Base-by-base conservation (phyloP, 331 rosid genomes). In the Saraca asoca region DNA sequence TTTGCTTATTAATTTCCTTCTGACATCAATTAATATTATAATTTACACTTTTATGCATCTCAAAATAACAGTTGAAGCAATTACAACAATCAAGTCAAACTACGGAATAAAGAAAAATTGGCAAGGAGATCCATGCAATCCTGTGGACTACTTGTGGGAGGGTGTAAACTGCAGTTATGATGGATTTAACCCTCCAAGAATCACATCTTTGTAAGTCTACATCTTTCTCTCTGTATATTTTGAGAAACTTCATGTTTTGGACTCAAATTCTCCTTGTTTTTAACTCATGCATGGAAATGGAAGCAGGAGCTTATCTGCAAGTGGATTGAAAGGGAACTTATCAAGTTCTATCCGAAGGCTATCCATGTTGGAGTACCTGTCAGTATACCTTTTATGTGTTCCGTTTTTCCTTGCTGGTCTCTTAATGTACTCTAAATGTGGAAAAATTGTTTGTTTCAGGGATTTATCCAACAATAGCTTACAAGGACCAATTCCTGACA, bases 51-150 rank as follows among this genome's bases (percentile, higher is more conserved):
- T 24, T 45, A 0, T 24, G 19, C 13, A 24, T 46, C 12, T 34
- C 6, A 16, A 33, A 56, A 43, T 39, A 4, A 50, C 29, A 85
- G 89, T 73, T 31, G 79, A 59, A 7, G 62, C 84, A n/a, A 66
- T 85, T 17, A 63, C 37, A 34, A 73, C 58, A n/a, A 53, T 81
- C 38, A 73, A 79, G 70, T 62, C 66, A 29, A 8, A 62, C 0
- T 85, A 69, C 33, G 57, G 35, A 15, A 38, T 81, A 37, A 49
- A 18, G 56, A 79, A 64, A 57, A 79, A 75, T 51, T 81, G 86
- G 82, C 81, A 81, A 57, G 83, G 89, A 5, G 85, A 81, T 72
- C 86, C 85, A 53, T 85, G 85, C 38, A 16, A 20, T 12, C 90
- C 87, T 7, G 4, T 6, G 45, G 52, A 15, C 1, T 81, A 24